Conservation (phyloP, 805 yeast species). For the Phaffomyces thermotolerans region DNA sequence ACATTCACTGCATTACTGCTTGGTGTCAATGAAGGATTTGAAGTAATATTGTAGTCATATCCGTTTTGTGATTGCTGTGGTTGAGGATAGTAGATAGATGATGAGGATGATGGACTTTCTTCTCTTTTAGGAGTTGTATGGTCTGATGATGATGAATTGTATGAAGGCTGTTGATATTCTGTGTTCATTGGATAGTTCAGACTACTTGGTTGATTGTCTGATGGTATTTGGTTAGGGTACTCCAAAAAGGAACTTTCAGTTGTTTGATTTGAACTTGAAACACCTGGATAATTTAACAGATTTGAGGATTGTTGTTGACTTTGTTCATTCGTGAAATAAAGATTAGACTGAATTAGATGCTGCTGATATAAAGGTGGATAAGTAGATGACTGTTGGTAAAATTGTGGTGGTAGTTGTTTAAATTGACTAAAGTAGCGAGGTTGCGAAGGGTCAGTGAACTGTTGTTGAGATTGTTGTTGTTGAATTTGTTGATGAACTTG, state of each 20-base stretch:
- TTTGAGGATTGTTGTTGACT: too few relatives aligned
- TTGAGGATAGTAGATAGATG: background rate
- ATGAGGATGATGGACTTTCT: slow-evolving; percentile 1
- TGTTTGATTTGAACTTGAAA: background rate
- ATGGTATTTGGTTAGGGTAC: background rate
- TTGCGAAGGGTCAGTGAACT: background rate
- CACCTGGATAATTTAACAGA: slow-evolving; percentile 1
- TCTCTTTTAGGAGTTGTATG: slow-evolving; percentile 1
- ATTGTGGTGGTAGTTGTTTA: background rate
- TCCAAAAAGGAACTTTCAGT: too few relatives aligned
- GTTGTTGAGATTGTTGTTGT: background rate
- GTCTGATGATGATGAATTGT: background rate
- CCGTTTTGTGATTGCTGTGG: background rate
- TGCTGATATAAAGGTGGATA: too few relatives aligned
- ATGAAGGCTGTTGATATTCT: background rate
- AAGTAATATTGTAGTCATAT: background rate
- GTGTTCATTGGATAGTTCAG: background rate
- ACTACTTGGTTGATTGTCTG: background rate
- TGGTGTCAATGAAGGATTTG: too few relatives aligned
- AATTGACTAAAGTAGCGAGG: background rate
- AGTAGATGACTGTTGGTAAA: too few relatives aligned
- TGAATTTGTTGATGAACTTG: background rate
- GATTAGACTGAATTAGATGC: too few relatives aligned
- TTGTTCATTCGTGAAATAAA: too few relatives aligned
- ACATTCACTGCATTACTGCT: too few relatives aligned